Percentiles rank a stretch among this genome's conserved stretches.
Evolutionary conservation across 1,284 basidiomycete genomes (phyloP).

Genomic region (Ceratobasidium sp.): DNA sequence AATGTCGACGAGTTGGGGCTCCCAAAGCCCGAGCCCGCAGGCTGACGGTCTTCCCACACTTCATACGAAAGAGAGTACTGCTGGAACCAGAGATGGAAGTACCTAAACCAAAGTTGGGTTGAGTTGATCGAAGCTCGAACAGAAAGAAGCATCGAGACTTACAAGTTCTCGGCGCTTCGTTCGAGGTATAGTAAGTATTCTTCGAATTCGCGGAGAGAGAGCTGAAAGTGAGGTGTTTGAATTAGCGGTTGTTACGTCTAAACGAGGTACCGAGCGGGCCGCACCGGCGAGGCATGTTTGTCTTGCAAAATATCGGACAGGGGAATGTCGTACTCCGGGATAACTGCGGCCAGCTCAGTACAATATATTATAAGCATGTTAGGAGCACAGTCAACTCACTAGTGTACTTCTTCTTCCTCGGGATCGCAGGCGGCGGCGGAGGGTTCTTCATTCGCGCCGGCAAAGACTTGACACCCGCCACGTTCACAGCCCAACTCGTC

Average conservation of each 20-base stretch:
- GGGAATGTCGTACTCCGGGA: slow-evolving; percentile 38
- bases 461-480: not conserved
- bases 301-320: slow-evolving; percentile 34
- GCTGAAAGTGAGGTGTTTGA: not conserved
- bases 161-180: slow-evolving; percentile 46
- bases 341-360: slow-evolving; percentile 14
- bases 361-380: not conserved
- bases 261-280: not conserved
- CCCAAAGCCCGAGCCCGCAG: not conserved
- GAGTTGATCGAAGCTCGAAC: slow-evolving; percentile 29
- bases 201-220: slow-evolving; percentile 45
- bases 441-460: slow-evolving; percentile 13
- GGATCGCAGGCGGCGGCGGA: not conserved
- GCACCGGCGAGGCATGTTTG: slow-evolving; percentile 32
- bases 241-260: not conserved
- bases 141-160: slow-evolving; percentile 7
- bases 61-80: slow-evolving; percentile 30
- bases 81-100: slow-evolving; percentile 39
- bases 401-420: slow-evolving; percentile 14
- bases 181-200: slow-evolving; percentile 45
- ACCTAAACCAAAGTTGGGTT: not conserved
- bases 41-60: slow-evolving; percentile 1
- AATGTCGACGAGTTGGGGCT: not conserved
- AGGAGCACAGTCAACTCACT: slow-evolving; percentile 3
- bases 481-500: slow-evolving; percentile 5